Base-by-base conservation (phyloP, 2,329 filamentous ascomycete species). In the Epichloe hybrida region DNA sequence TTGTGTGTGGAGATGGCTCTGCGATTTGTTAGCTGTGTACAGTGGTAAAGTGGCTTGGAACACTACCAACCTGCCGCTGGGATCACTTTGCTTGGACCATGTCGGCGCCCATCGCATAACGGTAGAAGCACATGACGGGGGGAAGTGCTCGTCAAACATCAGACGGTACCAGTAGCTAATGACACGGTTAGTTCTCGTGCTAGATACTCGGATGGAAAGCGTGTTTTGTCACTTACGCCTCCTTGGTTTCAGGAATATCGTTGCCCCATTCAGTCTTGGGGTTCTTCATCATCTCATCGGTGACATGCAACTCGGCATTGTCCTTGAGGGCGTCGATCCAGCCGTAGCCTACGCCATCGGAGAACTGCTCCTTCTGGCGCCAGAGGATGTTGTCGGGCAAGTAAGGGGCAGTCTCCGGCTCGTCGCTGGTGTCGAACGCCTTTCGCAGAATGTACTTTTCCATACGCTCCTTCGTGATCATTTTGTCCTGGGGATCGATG, bases 291-390 rank as follows among this genome's bases (percentile, higher is more conserved):
- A 94, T 90, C 76, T 97, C 91, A 64, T 98, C 91, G 17, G 87
- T 95, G 51, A 98, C 85, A 52, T 93, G 81, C 57, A 83, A 68
- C 71, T 94, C 89, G 36, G 93, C 93, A 63, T 85, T 87, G 70
- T 97, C 93, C 78, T 96, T 97, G 62, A 98, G 81, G 6, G 84
- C 86, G 64, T 98, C 93, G 65, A 98, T 98, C 93, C 93, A 98
- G 56, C 93, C 90, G 73, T 98, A 98, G 52, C 93, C 93, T 52
- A 98, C 93, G 66, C 93, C 94, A 63, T 98, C 94, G 53, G 86
- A 94, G 76, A 98, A 98, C 73, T 98, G 93, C 75, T 98, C 93
- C 81, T 98, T 98, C 72, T 98, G 94, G 66, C 94, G 80, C 86
- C 88, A 98, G 51, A 98, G 82, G 60, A 98, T 98, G 67, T 90